Conservation (phyloP, 306 rosid species). For the Luffa aegyptiaca region DNA sequence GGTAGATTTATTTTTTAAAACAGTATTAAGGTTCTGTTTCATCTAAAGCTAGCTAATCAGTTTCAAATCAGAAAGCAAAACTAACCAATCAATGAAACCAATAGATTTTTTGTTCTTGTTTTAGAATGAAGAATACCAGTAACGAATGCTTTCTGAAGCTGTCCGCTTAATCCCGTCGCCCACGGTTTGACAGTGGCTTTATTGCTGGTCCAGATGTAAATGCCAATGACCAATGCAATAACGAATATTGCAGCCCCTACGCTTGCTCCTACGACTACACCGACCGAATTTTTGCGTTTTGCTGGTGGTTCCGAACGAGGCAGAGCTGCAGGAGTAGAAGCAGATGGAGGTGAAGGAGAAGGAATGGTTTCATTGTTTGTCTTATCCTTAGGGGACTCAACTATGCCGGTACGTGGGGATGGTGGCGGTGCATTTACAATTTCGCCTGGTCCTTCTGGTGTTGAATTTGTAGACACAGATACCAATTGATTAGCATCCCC, state of each 20-base stretch:
- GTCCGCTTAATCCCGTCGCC: constrained; percentile 94
- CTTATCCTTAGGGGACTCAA: too few species aligned
- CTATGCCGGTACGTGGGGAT: neutral
- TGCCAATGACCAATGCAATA: constrained; percentile 19
- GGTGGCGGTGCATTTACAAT: too few species aligned
- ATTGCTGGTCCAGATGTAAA: constrained; percentile 41
- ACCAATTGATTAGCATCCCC: too few species aligned
- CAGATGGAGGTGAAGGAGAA: neutral
- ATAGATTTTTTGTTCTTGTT: neutral
- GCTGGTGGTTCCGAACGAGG: neutral
- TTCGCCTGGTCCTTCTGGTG: too few species aligned
- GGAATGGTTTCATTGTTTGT: neutral
- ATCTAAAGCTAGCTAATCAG: neutral
- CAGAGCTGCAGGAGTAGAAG: neutral
- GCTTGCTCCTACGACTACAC: constrained; percentile 35
- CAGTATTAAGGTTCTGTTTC: neutral
- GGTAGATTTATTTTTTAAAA: too few species aligned
- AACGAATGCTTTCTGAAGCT: constrained; percentile 91
- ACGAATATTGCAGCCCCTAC: constrained; percentile 33
- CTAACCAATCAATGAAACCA: neutral
- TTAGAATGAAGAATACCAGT: constrained; percentile 46
- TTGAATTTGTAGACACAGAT: too few species aligned
- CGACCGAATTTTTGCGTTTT: neutral
- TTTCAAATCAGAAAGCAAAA: neutral
- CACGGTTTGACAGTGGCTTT: constrained; percentile 90